Percentiles rank a stretch among this genome's conserved stretches.
phyloP scores from a whole-genome alignment of 495 filamentous ascomycete species.

The Elasticomyces elasticus region DNA sequence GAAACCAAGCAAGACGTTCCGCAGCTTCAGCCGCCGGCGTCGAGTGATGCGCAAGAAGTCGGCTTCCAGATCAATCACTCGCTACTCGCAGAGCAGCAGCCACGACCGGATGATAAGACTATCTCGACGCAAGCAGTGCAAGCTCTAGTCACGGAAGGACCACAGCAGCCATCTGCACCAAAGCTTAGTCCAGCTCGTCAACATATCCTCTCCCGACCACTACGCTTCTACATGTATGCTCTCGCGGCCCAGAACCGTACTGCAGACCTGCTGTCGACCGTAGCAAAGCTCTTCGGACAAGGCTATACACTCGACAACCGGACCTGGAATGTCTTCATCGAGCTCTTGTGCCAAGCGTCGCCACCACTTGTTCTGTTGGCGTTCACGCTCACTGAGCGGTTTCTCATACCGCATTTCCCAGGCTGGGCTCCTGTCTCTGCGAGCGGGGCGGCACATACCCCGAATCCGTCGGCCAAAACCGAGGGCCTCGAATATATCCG shows the following conservation, averaged over 20 bases:
- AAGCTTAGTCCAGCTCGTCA: conserved; percentile 36
- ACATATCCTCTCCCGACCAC: conserved; percentile 46
- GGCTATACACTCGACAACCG: conserved; percentile 59
- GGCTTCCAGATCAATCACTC: not conserved
- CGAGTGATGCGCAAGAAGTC: conserved; percentile 2
- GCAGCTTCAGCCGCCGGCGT: not conserved
- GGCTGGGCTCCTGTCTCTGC: conserved; percentile 46
- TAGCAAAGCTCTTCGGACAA: conserved; percentile 42
- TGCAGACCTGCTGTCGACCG: conserved; percentile 37
- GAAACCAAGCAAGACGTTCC: not conserved
- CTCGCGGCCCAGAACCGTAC: conserved; percentile 40
- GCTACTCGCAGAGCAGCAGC: not conserved
- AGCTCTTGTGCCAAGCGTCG: conserved; percentile 34
- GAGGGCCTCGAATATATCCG: conserved; percentile 22
- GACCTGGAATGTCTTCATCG: conserved; percentile 54
- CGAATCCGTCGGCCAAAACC: conserved; percentile 25
- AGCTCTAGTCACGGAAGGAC: not conserved
- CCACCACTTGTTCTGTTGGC: conserved; percentile 35
- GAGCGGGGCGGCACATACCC: not conserved
- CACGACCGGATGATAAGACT: not conserved
- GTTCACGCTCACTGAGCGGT: conserved; percentile 58
- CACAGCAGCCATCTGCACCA: not conserved
- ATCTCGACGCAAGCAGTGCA: not conserved
- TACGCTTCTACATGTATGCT: conserved; percentile 52
- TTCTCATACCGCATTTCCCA: conserved; percentile 64